Evolutionary conservation across 768 basidiomycete species (phyloP), one percentile per base, ranked within the genome.

Genomic region (Crucibulum laeve): DNA sequence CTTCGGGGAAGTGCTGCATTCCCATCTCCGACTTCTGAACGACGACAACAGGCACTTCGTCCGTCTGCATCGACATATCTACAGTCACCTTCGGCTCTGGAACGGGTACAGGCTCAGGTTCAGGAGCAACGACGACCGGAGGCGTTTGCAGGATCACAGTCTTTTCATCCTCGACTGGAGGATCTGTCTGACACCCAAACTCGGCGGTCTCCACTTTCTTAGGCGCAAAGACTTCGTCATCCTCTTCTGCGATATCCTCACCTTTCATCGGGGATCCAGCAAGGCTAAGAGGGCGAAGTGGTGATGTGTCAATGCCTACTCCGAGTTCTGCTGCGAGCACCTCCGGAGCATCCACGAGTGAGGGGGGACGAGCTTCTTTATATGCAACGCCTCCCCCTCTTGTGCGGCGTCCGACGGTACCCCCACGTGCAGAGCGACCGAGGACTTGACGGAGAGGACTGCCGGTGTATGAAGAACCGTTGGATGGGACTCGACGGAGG

Each of bases 271-370:
- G 70, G 4, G 73, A 70, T 47, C 69, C 67, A 26, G 70, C 71
- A 44, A 74, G 61, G 26, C 38, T 40, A 14, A 40, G 14, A 13
- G 59, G 63, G 35, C 69, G 70, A 15, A 72, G 43, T 0, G 73
- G 70, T 4, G 73, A 70, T 47, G 50, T 52, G 5, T 51, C 54
- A 17, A 58, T 46, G 13, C 51, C 54, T 23, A 39, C 42, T 15
- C 63, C 56, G 38, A 90, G 64, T 54, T 86, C 87, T 30, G 78
- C 73, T 19, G 85, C 80, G 26, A 89, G 73, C 5, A 84, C 79
- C 53, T 84, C 85, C 0, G 87, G 85, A 14, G 80, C 77, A 30
- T 79, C 84, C 6, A 89, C 77, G 23, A 90, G 64, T 0, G 84
- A 87, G 18, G 80, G 68, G 13, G 87, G 86, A 22, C 87, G 71